Evolutionary conservation across 1,284 basidiomycete species (phyloP).

Genomic region (Fistulina hepatica): DNA sequence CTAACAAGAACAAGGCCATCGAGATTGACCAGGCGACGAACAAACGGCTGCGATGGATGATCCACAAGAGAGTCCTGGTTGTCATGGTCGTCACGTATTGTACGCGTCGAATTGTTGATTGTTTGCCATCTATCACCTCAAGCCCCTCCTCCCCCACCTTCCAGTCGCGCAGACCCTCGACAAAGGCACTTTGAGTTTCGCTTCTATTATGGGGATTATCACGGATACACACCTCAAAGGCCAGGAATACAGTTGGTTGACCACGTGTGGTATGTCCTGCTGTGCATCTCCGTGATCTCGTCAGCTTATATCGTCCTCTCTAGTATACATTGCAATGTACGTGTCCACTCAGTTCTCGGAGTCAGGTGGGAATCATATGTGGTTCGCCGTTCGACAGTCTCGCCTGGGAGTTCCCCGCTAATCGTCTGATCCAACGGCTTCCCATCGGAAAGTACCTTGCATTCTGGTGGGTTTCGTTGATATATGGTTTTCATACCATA

Average conservation of each 20-base stretch:
- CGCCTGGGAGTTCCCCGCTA: conserved; percentile 40
- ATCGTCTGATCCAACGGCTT: conserved; percentile 35
- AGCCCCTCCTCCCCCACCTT: too few species aligned
- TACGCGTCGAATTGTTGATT: conserved; percentile 15
- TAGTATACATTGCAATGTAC: conserved; percentile 36
- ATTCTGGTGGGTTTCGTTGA: too few species aligned
- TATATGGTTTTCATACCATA: conserved; percentile 1
- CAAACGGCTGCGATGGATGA: conserved; percentile 33
- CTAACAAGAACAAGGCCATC: conserved; percentile 19
- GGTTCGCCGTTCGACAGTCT: conserved; percentile 23
- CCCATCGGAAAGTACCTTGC: conserved; percentile 38
- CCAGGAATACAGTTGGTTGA: conserved; percentile 42
- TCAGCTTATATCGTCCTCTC: not conserved
- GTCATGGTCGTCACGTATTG: conserved; percentile 49
- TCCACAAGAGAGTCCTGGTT: conserved; percentile 40
- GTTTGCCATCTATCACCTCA: too few species aligned
- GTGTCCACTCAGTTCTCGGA: conserved; percentile 3
- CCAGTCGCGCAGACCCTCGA: conserved; percentile 38
- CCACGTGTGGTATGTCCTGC: conserved; percentile 31
- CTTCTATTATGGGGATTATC: conserved; percentile 45
- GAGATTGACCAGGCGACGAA: conserved; percentile 37
- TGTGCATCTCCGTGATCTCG: conserved; percentile 1
- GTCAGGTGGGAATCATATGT: not conserved
- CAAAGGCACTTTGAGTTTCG: conserved; percentile 43
- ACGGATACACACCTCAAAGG: conserved; percentile 35